These are phyloP conservation scores for Leccinum obscurum DNA, from an alignment of 768 basidiomycete genomes.

Conservation along the genomic window DNA sequence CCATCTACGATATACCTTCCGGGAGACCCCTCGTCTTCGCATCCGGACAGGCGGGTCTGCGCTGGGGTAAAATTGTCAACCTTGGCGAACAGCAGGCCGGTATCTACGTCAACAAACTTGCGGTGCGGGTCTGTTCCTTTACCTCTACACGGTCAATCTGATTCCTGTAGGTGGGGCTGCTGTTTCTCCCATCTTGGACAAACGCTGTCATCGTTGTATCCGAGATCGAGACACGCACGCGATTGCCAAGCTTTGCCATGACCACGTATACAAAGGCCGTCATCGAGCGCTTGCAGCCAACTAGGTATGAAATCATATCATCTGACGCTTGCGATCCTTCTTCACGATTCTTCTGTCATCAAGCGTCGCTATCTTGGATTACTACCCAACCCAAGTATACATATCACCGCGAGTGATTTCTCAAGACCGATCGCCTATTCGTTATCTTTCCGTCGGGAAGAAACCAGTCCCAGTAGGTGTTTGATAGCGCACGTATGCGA, in stretches of 20 bases:
- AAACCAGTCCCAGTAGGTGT: slow-evolving; percentile 12
- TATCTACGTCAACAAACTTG: slow-evolving; percentile 44
- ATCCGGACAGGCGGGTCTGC: slow-evolving; percentile 44
- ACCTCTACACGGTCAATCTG: not conserved
- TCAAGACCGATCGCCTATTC: slow-evolving; percentile 48
- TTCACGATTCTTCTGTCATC: slow-evolving; percentile 1
- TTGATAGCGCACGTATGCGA: not conserved
- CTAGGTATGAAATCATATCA: slow-evolving; percentile 36
- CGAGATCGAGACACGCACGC: slow-evolving; percentile 43
- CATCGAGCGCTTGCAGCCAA: slow-evolving; percentile 45
- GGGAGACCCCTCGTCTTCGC: slow-evolving; percentile 42
- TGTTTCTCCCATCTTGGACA: slow-evolving; percentile 53
- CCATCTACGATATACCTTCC: slow-evolving; percentile 30
- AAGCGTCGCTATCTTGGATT: slow-evolving; percentile 53
- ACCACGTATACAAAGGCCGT: slow-evolving; percentile 46
- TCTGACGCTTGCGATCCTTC: not conserved
- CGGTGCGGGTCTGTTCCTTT: slow-evolving; percentile 36
- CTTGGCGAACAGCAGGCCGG: slow-evolving; percentile 54
- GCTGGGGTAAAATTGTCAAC: slow-evolving; percentile 52
- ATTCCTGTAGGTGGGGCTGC: slow-evolving; percentile 45
- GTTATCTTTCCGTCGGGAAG: slow-evolving; percentile 45
- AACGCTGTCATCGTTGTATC: slow-evolving; percentile 49
- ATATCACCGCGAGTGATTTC: slow-evolving; percentile 37
- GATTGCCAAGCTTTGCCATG: slow-evolving; percentile 52
- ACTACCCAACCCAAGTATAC: slow-evolving; percentile 52